Conservation (phyloP, 2,329 filamentous ascomycete species). For the Calycina herbarum region DNA sequence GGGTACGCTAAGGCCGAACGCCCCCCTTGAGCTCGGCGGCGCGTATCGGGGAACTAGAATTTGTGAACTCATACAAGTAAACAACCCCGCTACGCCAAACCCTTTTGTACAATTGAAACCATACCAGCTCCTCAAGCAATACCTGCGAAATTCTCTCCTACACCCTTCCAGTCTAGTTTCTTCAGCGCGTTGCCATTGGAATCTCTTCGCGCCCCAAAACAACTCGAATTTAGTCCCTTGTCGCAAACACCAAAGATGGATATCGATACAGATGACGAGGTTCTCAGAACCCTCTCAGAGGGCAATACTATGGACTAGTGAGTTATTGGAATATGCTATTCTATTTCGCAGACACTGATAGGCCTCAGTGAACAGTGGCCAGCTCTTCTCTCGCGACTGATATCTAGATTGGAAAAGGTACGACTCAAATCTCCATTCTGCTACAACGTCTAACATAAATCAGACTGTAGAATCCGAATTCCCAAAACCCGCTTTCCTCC, state of each 20-base stretch:
- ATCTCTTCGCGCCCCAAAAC: not conserved
- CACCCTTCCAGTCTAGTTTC: not conserved
- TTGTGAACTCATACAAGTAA: not conserved
- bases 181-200: not conserved
- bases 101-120: not conserved
- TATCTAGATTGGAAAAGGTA: constrained; percentile 41
- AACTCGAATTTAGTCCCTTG: constrained; percentile 18
- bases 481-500: constrained; percentile 46
- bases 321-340: constrained; percentile 33
- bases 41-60: not conserved
- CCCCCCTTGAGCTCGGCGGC: not conserved
- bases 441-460: not conserved
- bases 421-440: not conserved
- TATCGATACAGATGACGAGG: constrained; percentile 51
- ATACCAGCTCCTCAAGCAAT: not conserved
- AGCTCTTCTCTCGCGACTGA: constrained; percentile 40
- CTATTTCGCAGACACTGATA: constrained; percentile 15
- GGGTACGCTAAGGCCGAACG: not conserved
- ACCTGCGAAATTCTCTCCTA: not conserved
- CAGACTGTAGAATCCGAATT: constrained; percentile 28
- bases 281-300: constrained; percentile 45
- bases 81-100: not conserved
- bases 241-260: constrained; percentile 49
- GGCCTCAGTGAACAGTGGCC: constrained; percentile 42
- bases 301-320: constrained; percentile 58